Evolutionary conservation across 1,139 yeast genomes (phyloP), one percentile per base, ranked within the genome.

Genomic region (Casaregolazyma suthepensis): DNA sequence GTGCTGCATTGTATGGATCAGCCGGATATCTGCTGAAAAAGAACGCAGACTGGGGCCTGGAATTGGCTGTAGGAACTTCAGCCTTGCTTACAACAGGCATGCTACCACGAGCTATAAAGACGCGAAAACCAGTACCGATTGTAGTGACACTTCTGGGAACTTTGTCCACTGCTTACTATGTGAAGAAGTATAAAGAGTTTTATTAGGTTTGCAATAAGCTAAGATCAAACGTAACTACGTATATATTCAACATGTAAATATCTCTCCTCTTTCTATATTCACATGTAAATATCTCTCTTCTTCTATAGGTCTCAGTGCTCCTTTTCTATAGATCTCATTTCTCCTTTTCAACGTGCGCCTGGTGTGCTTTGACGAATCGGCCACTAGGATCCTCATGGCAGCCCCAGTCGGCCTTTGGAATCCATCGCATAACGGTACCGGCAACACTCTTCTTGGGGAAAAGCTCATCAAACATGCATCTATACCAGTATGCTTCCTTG

Each of bases 321-420:
- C 66, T 60, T 23, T 61, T 55, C 18, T 18, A 43, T 20, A 5
- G 4, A 43, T 15, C 19, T 19, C 45, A 17, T 57, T 56, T 38
- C 58, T 57, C 42, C 66, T 60, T 23, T 61, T 55, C 53, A n/a
- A 62, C 61, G 43, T 60, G 59, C 40, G 69, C 63, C 22, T 61
- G 63, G 72, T 93, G 99, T 63, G 87, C 83, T 75, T 87, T 81
- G 63, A 96, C 97, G 69, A 79, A 91, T 77, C 99, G 88, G 61
- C 99, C 99, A 55, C 96, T 87, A 53, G 99, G 99, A 74, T 93
- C 99, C 64, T 85, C 96, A 68, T 91, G 91, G 76, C 99, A 93
- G 60, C 99, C 99, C 99, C 99, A 93, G 74, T 93, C 99, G 60
- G 98, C 98, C 81, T 94, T 93, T 71, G 99, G 99, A 73, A 93